phyloP scores from a whole-genome alignment of 768 basidiomycete species.

The Mycena venus region DNA sequence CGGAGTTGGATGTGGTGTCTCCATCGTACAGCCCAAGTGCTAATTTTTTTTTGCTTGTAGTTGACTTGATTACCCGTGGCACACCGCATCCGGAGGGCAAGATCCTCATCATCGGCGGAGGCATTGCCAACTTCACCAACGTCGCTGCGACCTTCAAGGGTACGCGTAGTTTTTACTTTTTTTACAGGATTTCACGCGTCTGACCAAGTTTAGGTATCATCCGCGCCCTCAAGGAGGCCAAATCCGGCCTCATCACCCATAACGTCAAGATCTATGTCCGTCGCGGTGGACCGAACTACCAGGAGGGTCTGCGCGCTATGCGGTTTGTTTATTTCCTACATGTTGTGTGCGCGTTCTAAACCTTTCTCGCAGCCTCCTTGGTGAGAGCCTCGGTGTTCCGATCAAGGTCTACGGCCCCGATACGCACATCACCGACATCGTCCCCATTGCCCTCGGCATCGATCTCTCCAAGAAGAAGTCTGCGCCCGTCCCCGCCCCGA shows the following conservation, averaged over 20 bases:
- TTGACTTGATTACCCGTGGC: slow-evolving; percentile 96
- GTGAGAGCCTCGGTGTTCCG: slow-evolving; percentile 96
- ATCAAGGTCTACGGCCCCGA: slow-evolving; percentile 98
- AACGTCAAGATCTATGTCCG: slow-evolving; percentile 96
- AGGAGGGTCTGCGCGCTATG: slow-evolving; percentile 98
- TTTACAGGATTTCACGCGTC: neutral
- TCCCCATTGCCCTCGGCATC: slow-evolving; percentile 96
- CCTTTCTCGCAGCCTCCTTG: slow-evolving; percentile 67
- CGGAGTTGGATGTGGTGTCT: neutral
- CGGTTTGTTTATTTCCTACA: slow-evolving; percentile 48
- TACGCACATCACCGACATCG: slow-evolving; percentile 98
- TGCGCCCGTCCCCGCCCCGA: slow-evolving; percentile 49
- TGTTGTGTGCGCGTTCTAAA: neutral
- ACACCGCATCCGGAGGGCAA: slow-evolving; percentile 89
- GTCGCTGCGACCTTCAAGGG: slow-evolving; percentile 99
- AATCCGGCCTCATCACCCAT: slow-evolving; percentile 84
- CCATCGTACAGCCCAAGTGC: neutral
- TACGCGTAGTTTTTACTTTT: neutral
- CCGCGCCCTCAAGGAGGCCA: slow-evolving; percentile 94
- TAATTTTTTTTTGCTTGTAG: slow-evolving; percentile 51
- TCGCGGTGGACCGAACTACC: slow-evolving; percentile 99
- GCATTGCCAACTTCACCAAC: slow-evolving; percentile 99
- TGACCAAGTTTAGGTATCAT: slow-evolving; percentile 69
- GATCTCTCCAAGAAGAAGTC: slow-evolving; percentile 60
- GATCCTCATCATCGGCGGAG: slow-evolving; percentile 99